These are phyloP conservation scores for Tulasnella sp. DNA, from an alignment of 768 basidiomycete species.

Conservation along the genomic window DNA sequence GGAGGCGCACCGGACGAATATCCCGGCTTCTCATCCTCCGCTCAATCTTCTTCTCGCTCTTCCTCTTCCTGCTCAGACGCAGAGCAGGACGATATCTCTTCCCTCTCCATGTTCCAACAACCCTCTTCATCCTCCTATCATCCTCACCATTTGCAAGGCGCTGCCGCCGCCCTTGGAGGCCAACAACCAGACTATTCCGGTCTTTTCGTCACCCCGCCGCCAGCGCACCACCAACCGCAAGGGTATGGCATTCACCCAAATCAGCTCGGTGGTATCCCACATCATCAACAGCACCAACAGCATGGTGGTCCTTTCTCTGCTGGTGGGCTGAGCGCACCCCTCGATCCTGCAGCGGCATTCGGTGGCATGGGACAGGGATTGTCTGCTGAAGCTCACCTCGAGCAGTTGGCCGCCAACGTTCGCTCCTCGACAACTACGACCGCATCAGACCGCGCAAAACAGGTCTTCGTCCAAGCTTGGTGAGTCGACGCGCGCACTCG, in stretches of 20 bases:
- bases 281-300: neutral
- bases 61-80: conserved; percentile 12
- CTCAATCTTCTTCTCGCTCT: conserved; percentile 7
- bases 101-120: conserved; percentile 4
- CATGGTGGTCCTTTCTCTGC: neutral
- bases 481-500: conserved; percentile 34
- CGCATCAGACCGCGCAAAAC: conserved; percentile 83
- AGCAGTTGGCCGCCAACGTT: conserved; percentile 80
- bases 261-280: neutral
- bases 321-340: neutral
- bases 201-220: conserved; percentile 9
- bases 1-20: conserved; percentile 7
- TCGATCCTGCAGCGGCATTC: conserved; percentile 39
- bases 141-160: neutral
- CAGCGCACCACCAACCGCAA: neutral
- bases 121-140: neutral
- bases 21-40: conserved; percentile 12
- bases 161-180: neutral
- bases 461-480: conserved; percentile 92
- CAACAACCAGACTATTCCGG: neutral
- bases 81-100: conserved; percentile 11
- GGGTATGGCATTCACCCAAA: conserved; percentile 4
- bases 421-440: conserved; percentile 84
- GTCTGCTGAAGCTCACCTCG: conserved; percentile 67
- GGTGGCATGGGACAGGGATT: conserved; percentile 56